Evolutionary conservation across 352 stramenopile species (phyloP), one percentile per base, ranked within the genome.

Genomic region (Paralagenidium karlingii): DNA sequence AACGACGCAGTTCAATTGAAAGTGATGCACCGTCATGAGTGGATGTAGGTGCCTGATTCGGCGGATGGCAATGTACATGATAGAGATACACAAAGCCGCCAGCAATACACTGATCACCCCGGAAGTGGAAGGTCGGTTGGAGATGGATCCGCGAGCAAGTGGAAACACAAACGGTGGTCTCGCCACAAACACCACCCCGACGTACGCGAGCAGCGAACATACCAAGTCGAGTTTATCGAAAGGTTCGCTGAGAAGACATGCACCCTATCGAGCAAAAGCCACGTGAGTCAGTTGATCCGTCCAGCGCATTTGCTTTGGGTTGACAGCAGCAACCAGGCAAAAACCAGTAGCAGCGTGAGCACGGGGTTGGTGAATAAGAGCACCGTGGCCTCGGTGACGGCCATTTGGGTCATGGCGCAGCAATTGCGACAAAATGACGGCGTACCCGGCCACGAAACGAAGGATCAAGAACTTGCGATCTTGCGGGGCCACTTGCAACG

Each of bases 381-480:
- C 8, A 76, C 64, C 29, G 64, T 74, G 8, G 70, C 68, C 31
- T 85, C 70, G 2, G 68, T 68, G 4, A 85, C 50, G 38, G 82
- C 65, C 70, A 85, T 85, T 25, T 71, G 58, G 16, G 65, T 65
- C 39, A 85, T 81, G 15, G 68, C 65, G 48, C 71, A 85, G 47
- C n/a, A 82, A 82, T 34, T 58, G 54, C 41, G 81, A 67, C 21
- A 58, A 59, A 24, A 83, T 81, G 5, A 55, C 68, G 8, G 50
- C 47, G 6, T 68, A 78, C n/a, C 70, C 70, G 40, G 75, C 53
- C 24, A 78, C 41, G 38, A 57, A 69, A 32, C 64, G 58, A 22
- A 68, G 48, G 22, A 65, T 45, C 20, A 80, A 51, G 34, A 63
- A 42, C 4, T 24, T 37, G 13, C 58, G 45, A 28, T 58, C n/a